Conservation (phyloP, 2,329 filamentous ascomycete species). For the Fusarium lyarnte region DNA sequence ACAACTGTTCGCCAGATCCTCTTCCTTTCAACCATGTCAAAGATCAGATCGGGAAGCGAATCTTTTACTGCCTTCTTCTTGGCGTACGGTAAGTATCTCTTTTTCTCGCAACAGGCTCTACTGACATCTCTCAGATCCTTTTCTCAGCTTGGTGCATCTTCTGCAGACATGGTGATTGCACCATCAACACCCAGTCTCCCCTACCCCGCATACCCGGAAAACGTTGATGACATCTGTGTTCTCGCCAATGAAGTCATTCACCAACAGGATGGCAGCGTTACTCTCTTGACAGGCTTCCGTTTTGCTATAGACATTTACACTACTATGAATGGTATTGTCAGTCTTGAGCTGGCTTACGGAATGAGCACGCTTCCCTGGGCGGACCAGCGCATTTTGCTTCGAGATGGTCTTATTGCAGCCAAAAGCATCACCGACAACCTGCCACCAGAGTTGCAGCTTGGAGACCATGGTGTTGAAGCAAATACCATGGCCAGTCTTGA, state of each 20-base stretch:
- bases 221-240: slow-evolving; percentile 87
- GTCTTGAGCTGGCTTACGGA: slow-evolving; percentile 85
- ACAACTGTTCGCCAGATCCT: slow-evolving; percentile 51
- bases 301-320: slow-evolving; percentile 80
- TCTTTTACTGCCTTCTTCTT: slow-evolving; percentile 87
- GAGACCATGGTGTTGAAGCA: slow-evolving; percentile 51
- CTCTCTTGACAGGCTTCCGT: slow-evolving; percentile 82
- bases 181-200: slow-evolving; percentile 79
- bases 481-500: slow-evolving; percentile 54
- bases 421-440: slow-evolving; percentile 75
- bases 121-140: slow-evolving; percentile 66
- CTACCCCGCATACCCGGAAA: slow-evolving; percentile 81
- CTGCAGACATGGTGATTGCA: slow-evolving; percentile 77
- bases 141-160: slow-evolving; percentile 77
- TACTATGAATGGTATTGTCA: slow-evolving; percentile 81
- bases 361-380: slow-evolving; percentile 80
- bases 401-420: slow-evolving; percentile 74
- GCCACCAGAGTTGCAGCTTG: slow-evolving; percentile 73
- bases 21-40: slow-evolving; percentile 73
- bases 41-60: slow-evolving; percentile 77
- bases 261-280: slow-evolving; percentile 74
- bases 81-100: slow-evolving; percentile 66
- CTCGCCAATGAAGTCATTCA: slow-evolving; percentile 74
- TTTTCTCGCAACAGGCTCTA: slow-evolving; percentile 4
- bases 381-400: slow-evolving; percentile 78